Evolutionary conservation across 2,329 filamentous ascomycete genomes (phyloP).

Genomic region (Stemphylium beticola): DNA sequence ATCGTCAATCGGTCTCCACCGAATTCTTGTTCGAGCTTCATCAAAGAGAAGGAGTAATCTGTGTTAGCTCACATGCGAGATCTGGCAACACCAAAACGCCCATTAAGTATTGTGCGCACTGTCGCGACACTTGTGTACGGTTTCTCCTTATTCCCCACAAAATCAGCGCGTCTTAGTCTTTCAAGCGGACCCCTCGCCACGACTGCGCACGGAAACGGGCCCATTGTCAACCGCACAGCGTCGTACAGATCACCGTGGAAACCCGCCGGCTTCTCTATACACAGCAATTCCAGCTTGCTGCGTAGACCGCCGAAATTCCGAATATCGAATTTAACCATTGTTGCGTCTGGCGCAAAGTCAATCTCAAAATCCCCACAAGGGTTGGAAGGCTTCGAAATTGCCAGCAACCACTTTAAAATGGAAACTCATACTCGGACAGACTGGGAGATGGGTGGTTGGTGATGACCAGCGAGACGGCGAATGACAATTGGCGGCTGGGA

Average conservation of each 20-base stretch:
- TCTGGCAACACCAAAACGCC: constrained; percentile 1
- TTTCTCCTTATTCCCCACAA: not conserved
- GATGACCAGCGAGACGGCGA: not conserved
- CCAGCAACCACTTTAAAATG: not conserved
- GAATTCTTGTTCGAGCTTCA: not conserved
- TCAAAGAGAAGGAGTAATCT: constrained; percentile 10
- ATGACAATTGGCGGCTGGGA: not conserved
- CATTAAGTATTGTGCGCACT: not conserved
- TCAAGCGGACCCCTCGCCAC: not conserved
- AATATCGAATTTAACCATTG: not conserved
- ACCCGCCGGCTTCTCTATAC: not conserved
- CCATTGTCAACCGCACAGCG: not conserved
- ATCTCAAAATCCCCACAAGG: too few relatives aligned
- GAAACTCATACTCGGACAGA: not conserved
- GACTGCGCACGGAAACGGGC: not conserved
- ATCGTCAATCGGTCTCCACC: too few relatives aligned
- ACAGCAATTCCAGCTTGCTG: not conserved
- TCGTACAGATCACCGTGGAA: not conserved
- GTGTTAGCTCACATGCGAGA: not conserved
- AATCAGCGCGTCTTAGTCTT: not conserved
- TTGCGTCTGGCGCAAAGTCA: not conserved
- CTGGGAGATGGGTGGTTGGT: not conserved
- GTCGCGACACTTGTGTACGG: not conserved
- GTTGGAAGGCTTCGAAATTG: too few relatives aligned
- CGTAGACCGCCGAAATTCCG: not conserved